Evolutionary conservation across 306 rosid species (phyloP).

Genomic region (Rosa lucieae): DNA sequence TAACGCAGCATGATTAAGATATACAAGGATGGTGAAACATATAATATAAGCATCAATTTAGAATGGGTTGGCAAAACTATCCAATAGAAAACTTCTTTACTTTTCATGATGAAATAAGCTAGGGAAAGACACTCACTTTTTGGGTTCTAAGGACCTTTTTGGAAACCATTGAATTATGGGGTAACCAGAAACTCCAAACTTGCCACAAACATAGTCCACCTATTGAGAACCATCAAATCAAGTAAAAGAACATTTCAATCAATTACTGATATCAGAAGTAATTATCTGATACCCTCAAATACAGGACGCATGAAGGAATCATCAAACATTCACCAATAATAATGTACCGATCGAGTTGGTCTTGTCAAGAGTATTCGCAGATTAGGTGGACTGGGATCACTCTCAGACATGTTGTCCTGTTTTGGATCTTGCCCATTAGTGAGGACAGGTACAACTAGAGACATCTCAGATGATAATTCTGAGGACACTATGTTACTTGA

Average conservation of each 20-base stretch:
- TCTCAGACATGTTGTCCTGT: conserved; percentile 9
- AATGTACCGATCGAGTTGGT: conserved; percentile 31
- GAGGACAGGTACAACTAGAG: conserved; percentile 35
- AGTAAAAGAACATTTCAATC: neutral
- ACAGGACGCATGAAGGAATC: conserved; percentile 55
- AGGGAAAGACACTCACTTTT: too few species aligned
- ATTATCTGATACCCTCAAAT: conserved; percentile 42
- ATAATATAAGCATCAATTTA: too few species aligned
- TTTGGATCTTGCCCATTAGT: conserved; percentile 24
- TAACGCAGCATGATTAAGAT: neutral
- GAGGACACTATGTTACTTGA: neutral
- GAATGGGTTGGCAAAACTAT: too few species aligned
- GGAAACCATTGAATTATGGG: conserved; percentile 91
- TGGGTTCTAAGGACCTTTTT: conserved; percentile 58
- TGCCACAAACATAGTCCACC: conserved; percentile 79
- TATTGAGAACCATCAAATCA: conserved; percentile 25
- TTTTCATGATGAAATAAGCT: too few species aligned
- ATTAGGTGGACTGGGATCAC: conserved; percentile 22
- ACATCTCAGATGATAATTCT: conserved; percentile 14
- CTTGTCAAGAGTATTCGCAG: conserved; percentile 21
- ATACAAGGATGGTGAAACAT: too few species aligned
- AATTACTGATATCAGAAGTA: neutral
- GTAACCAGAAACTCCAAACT: conserved; percentile 80
- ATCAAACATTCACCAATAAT: conserved; percentile 51
- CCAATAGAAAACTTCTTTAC: too few species aligned